These are phyloP conservation scores for Colletotrichum eleusines DNA, from an alignment of 2,329 filamentous ascomycete genomes.

Conservation along the genomic window DNA sequence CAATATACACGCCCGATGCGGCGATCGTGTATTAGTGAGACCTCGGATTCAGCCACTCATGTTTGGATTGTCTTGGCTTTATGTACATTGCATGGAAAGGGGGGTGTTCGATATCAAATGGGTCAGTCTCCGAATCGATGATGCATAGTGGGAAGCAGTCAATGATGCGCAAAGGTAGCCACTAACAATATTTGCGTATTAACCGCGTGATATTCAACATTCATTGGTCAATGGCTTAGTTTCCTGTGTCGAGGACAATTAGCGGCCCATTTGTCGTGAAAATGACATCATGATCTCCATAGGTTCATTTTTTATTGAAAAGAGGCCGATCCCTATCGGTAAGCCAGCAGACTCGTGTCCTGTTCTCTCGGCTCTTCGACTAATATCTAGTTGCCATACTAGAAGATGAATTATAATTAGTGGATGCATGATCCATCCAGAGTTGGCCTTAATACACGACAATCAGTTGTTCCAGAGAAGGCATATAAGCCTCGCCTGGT, in stretches of 20 bases:
- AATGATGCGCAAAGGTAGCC: background rate
- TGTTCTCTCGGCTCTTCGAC: background rate
- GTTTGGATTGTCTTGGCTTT: conserved; percentile 22
- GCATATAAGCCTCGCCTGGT: background rate
- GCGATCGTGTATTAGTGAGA: background rate
- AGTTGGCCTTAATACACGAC: background rate
- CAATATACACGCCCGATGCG: background rate
- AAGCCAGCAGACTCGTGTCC: no score
- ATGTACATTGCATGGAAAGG: background rate
- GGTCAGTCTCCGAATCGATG: conserved; percentile 13
- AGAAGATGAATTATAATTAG: no score
- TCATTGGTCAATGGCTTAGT: background rate
- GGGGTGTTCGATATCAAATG: background rate
- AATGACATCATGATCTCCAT: conserved; percentile 25
- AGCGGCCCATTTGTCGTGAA: fast-evolving
- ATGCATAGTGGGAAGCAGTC: conserved; percentile 11
- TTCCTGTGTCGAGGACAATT: fast-evolving
- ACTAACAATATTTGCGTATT: conserved; percentile 6
- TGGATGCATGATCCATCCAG: background rate
- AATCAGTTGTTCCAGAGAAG: background rate
- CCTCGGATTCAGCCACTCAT: background rate
- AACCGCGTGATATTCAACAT: fast-evolving
- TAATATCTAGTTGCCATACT: background rate
- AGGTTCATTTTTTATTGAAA: background rate
- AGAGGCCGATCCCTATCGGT: no score